Conservation (phyloP, 768 basidiomycete species). For the Cystofilobasidium capitatum region DNA sequence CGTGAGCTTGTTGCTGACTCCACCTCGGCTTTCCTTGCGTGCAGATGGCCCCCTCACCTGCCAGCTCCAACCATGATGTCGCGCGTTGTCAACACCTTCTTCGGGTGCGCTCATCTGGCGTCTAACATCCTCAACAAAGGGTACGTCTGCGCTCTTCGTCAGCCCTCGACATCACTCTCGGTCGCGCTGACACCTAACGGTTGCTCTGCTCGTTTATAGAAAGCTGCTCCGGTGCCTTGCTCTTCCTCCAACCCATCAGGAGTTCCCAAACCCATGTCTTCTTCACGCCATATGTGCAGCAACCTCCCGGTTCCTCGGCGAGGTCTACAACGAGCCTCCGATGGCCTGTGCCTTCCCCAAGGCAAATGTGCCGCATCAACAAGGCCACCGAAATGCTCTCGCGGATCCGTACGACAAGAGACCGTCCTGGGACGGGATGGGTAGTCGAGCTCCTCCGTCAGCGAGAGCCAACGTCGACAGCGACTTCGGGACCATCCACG, state of each 20-base stretch:
- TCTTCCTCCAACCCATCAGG: constrained; percentile 57
- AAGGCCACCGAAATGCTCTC: constrained; percentile 54
- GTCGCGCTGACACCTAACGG: no score
- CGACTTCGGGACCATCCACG: constrained; percentile 52
- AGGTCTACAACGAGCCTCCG: constrained; percentile 42
- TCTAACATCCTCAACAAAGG: constrained; percentile 58
- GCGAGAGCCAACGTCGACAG: constrained; percentile 49
- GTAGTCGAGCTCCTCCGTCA: not conserved
- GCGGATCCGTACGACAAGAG: constrained; percentile 46
- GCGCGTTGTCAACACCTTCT: constrained; percentile 65
- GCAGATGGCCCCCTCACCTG: constrained; percentile 6
- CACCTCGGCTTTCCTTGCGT: not conserved
- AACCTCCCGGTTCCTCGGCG: constrained; percentile 64
- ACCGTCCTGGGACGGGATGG: constrained; percentile 43
- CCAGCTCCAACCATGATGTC: constrained; percentile 4
- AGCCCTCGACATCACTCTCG: not conserved
- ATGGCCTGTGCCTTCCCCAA: constrained; percentile 49
- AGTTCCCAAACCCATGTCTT: constrained; percentile 61
- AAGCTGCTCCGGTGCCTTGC: constrained; percentile 42
- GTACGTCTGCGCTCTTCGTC: constrained; percentile 49
- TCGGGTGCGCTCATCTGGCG: constrained; percentile 65
- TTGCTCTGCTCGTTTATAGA: not conserved
- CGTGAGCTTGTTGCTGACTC: not conserved
- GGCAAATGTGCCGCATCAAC: constrained; percentile 55
- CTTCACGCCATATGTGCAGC: constrained; percentile 82